These are phyloP conservation scores for Cucurbita pepo DNA, from an alignment of 306 rosid genomes.

Conservation along the genomic window DNA sequence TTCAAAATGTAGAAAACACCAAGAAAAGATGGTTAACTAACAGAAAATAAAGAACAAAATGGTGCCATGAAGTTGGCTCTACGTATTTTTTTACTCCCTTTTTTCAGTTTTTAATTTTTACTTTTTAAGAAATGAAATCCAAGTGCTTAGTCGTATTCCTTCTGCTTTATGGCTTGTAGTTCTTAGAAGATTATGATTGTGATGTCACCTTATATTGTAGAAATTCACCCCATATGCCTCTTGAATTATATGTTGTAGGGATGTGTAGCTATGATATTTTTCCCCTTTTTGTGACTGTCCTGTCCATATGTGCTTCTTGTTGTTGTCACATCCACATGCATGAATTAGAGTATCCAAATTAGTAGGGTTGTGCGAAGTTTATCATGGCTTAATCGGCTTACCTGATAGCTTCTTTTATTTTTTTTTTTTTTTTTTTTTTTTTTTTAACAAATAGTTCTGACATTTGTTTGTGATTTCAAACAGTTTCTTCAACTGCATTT, in stretches of 20 bases:
- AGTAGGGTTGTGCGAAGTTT: background rate
- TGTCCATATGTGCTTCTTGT: background rate
- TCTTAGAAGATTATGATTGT: background rate
- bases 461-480: constrained; percentile 16
- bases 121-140: background rate
- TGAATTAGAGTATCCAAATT: background rate
- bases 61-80: background rate
- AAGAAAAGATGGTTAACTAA: background rate
- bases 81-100: background rate
- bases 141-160: background rate
- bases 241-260: background rate
- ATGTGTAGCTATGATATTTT: background rate
- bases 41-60: background rate
- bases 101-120: background rate
- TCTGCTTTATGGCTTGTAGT: background rate
- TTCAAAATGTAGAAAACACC: background rate
- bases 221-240: background rate
- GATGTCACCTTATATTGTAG: background rate
- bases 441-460: constrained; percentile 16
- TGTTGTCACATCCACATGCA: background rate
- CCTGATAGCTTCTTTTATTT: background rate
- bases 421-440: background rate
- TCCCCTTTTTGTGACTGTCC: background rate
- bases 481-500: constrained; percentile 96
- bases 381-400: background rate